Evolutionary conservation across 2,329 filamentous ascomycete genomes (phyloP).

Genomic region (Sclerotinia subarctica): DNA sequence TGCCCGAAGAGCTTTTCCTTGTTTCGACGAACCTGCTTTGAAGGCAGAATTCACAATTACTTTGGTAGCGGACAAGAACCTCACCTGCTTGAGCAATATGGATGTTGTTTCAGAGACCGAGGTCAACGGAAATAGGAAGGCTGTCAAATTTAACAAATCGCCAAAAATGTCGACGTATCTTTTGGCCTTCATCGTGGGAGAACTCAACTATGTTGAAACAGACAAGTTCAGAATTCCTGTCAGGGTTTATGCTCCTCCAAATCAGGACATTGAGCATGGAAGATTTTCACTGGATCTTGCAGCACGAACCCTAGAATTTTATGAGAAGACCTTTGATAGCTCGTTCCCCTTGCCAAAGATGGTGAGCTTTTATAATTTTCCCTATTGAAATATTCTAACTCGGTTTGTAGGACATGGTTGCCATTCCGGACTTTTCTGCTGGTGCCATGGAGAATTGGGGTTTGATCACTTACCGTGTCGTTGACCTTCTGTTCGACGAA

Average conservation of each 20-base stretch:
- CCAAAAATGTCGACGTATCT: constrained; percentile 96
- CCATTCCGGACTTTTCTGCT: constrained; percentile 91
- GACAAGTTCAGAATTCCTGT: constrained; percentile 88
- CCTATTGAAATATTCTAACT: background rate
- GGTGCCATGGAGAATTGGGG: constrained; percentile 99
- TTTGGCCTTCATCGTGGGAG: constrained; percentile 87
- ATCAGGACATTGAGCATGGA: constrained; percentile 86
- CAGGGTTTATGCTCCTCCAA: constrained; percentile 88
- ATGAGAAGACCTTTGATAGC: constrained; percentile 90
- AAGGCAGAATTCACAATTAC: constrained; percentile 93
- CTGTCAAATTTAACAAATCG: constrained; percentile 87
- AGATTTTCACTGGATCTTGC: constrained; percentile 87
- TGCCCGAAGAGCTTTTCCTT: constrained; percentile 87
- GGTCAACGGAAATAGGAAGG: constrained; percentile 67
- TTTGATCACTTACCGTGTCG: constrained; percentile 88
- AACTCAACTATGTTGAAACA: constrained; percentile 91
- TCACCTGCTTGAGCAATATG: constrained; percentile 97
- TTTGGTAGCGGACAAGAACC: constrained; percentile 80
- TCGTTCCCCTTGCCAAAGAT: constrained; percentile 88
- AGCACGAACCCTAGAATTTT: constrained; percentile 85
- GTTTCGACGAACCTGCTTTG: constrained; percentile 91
- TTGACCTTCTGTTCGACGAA: constrained; percentile 86
- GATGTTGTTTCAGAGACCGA: constrained; percentile 79
- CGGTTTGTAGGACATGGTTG: constrained; percentile 67
- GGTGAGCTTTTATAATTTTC: constrained; percentile 36